A percentile compares a stretch with the other conserved stretches of the same genome.
phyloP scores from a whole-genome alignment of 1,284 basidiomycete genomes.

The Coniophora puteana region DNA sequence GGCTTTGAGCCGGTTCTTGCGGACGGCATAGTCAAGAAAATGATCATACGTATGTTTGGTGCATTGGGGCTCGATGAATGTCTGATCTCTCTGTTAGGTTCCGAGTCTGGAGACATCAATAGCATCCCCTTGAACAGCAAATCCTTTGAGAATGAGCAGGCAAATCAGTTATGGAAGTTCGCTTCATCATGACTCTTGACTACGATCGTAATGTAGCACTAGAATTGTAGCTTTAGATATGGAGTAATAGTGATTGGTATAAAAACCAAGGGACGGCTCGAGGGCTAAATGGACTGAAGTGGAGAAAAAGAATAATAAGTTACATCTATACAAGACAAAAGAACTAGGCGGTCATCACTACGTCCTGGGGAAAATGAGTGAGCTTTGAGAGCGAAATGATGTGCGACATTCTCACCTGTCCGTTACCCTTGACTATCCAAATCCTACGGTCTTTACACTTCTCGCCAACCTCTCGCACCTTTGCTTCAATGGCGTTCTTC shows the following conservation, averaged over 20 bases:
- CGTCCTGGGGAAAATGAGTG: constrained; percentile 6
- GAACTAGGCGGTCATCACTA: constrained; percentile 4
- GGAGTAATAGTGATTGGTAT: no score
- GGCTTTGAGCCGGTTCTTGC: constrained; percentile 65
- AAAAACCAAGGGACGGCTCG: no score
- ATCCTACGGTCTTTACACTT: constrained; percentile 66
- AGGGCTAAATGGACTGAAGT: no score
- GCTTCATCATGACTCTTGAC: constrained; percentile 46
- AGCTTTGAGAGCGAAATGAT: constrained; percentile 11
- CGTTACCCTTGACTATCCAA: constrained; percentile 59
- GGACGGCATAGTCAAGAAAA: constrained; percentile 46
- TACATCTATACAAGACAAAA: constrained; percentile 13
- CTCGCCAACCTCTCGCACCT: constrained; percentile 69
- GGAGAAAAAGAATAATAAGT: no score
- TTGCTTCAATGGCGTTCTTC: constrained; percentile 79
- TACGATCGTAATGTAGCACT: not conserved
- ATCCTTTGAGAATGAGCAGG: constrained; percentile 28
- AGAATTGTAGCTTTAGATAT: not conserved
- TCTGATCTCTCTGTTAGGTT: constrained; percentile 33
- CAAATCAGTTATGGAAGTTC: constrained; percentile 53
- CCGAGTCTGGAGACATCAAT: constrained; percentile 61
- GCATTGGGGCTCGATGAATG: not conserved
- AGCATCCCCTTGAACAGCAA: constrained; percentile 29
- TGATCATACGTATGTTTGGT: constrained; percentile 57
- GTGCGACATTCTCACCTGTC: constrained; percentile 25